phyloP scores from a whole-genome alignment of 495 filamentous ascomycete species.

The Daldinia grandis region DNA sequence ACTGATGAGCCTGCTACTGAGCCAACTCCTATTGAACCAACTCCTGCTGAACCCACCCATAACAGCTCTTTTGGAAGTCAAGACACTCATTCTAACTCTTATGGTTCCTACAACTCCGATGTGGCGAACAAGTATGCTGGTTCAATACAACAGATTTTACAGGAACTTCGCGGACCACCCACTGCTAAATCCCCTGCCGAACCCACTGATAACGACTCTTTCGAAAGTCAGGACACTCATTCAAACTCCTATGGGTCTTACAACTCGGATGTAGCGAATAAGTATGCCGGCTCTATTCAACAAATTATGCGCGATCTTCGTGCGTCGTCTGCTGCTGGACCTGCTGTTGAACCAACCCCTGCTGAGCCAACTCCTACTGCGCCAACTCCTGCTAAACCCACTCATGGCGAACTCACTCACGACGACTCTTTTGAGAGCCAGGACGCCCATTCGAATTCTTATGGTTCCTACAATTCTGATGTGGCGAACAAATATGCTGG shows the following conservation, averaged over 20 bases:
- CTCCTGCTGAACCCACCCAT: background rate
- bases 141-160: background rate
- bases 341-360: background rate
- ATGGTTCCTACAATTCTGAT: background rate
- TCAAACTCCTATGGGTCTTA: background rate
- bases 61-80: background rate
- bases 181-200: background rate
- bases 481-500: background rate
- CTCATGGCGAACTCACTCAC: background rate
- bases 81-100: background rate
- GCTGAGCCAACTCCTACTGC: background rate
- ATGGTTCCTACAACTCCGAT: background rate
- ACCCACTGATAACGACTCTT: background rate
- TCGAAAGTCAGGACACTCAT: background rate
- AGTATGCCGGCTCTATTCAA: background rate
- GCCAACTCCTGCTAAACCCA: too few relatives aligned
- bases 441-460: background rate
- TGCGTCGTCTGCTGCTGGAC: background rate
- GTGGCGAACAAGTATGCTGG: background rate
- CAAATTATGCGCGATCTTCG: background rate
- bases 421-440: background rate
- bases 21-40: background rate
- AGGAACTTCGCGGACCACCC: background rate
- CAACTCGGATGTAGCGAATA: background rate
- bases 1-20: background rate